Base-by-base conservation (phyloP, 164 flowering plant species). In the Magnolia kwangsiensis region DNA sequence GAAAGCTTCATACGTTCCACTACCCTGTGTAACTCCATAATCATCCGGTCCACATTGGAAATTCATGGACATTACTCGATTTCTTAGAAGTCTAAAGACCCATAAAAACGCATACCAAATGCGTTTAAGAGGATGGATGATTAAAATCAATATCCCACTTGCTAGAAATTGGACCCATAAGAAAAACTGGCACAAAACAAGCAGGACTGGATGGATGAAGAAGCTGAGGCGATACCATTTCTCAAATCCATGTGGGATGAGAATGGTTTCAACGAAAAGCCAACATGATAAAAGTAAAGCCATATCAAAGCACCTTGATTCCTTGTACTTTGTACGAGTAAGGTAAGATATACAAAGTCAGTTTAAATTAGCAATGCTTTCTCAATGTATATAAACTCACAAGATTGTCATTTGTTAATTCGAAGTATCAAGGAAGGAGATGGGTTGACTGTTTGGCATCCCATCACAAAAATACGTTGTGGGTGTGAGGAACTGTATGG, bases 221-320 rank as follows among this genome's bases (percentile, higher is more conserved):
- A 84, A 82, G 75, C 87, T 83, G 76, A 90, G 77, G 72, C 75
- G 81, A 79, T 77, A 79, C 89, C 88, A 88, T 80, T 87, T 87
- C 71, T 8, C 61, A 49, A 77, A 81, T 66, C 88, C 90, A 69
- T 82, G 69, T 37, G 86, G 93, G 77, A 87, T 83, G 19, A 88
- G 59, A 63, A 78, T 8, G 18, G 72, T 59, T 59, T 88, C 89
- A 59, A 84, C 55, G 63, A 87, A 72, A 19, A 86, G 75, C 93
- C 91, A 90, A 79, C 87, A 85, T 5, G 80, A 73, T 37, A 72
- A 50, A 74, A 83, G 81, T 67, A 78, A 71, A 72, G 74, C 75
- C 88, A 87, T 85, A 64, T 63, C 72, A 64, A 64, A 27, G 67
- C 45, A 49, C 67, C 23, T 50, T 6, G 20, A 9, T 13, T 13